Percentiles rank a stretch among this genome's conserved stretches.
These are phyloP conservation scores for Globisporangium lucens DNA, from an alignment of 352 stramenopile genomes.

Conservation along the genomic window DNA sequence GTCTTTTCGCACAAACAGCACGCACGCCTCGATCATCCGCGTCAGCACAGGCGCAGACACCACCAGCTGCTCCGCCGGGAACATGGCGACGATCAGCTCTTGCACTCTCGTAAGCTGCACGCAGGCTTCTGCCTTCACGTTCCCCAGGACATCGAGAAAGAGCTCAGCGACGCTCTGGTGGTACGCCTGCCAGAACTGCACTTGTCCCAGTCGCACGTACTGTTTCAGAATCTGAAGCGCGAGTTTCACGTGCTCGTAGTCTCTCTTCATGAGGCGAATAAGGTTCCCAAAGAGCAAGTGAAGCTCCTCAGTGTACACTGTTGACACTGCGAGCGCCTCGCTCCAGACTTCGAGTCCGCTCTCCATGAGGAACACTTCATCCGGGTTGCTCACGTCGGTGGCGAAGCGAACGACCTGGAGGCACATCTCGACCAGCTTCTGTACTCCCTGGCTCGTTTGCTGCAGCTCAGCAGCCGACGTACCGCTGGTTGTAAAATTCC, in stretches of 20 bases:
- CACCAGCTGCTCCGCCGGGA: conserved; percentile 40
- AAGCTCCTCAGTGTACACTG: conserved; percentile 61
- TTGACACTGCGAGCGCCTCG: conserved; percentile 44
- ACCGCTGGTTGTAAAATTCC: neutral
- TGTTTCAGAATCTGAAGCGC: conserved; percentile 52
- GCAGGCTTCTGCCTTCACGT: conserved; percentile 66
- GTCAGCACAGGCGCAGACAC: conserved; percentile 31
- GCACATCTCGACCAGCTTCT: conserved; percentile 62
- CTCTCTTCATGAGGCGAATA: conserved; percentile 63
- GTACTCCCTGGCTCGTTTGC: conserved; percentile 18
- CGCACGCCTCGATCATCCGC: conserved; percentile 45
- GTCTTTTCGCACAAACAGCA: conserved; percentile 37
- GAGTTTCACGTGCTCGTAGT: conserved; percentile 76
- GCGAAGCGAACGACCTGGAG: conserved; percentile 66
- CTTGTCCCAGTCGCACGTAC: conserved; percentile 57
- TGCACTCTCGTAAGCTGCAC: conserved; percentile 48
- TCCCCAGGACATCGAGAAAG: conserved; percentile 50
- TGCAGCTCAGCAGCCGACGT: neutral
- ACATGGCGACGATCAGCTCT: conserved; percentile 37
- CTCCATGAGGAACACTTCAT: conserved; percentile 87
- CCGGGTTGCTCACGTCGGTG: conserved; percentile 74
- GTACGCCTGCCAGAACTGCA: conserved; percentile 71
- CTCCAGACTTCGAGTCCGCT: conserved; percentile 73
- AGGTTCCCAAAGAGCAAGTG: conserved; percentile 66
- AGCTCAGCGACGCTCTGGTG: conserved; percentile 36